A percentile compares a stretch with the other conserved stretches of the same genome.
Evolutionary conservation across 2,329 filamentous ascomycete genomes (phyloP).

Genomic region (Neopestalotiopsis clavispora): DNA sequence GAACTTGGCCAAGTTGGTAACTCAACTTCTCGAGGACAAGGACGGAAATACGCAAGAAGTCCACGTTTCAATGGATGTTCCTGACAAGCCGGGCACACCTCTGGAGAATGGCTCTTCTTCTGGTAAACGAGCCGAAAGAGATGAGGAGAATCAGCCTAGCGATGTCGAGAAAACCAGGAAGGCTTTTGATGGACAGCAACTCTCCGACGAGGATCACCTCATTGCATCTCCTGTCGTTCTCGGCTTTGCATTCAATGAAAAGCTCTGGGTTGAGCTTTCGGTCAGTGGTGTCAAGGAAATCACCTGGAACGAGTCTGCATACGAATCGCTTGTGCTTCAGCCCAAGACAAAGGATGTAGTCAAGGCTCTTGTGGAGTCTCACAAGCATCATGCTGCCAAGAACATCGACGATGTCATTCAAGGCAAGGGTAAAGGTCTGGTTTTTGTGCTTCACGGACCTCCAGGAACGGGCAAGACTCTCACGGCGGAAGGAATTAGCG

Average conservation of each 20-base stretch:
- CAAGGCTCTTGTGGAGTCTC: constrained; percentile 80
- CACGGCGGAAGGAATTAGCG: constrained; percentile 85
- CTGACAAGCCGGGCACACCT: constrained; percentile 49
- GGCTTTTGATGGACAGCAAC: constrained; percentile 49
- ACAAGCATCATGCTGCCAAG: constrained; percentile 80
- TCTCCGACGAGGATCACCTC: constrained; percentile 83
- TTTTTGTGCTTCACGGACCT: constrained; percentile 81
- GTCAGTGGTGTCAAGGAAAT: constrained; percentile 82
- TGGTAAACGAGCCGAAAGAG: constrained; percentile 29
- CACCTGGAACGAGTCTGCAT: constrained; percentile 82
- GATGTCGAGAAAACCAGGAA: constrained; percentile 30
- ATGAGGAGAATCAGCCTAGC: constrained; percentile 21
- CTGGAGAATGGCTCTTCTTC: constrained; percentile 55
- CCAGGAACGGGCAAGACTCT: constrained; percentile 90
- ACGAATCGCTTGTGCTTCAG: constrained; percentile 78
- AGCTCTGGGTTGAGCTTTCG: constrained; percentile 87
- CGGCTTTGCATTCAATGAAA: constrained; percentile 87
- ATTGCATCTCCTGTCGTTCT: constrained; percentile 84
- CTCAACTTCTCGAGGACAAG: constrained; percentile 55
- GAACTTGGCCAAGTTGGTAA: constrained; percentile 48
- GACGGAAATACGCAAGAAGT: constrained; percentile 43
- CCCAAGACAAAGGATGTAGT: constrained; percentile 68
- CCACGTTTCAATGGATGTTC: constrained; percentile 39
- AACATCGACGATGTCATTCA: constrained; percentile 84
- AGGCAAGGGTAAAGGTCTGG: constrained; percentile 86